Base-by-base conservation (phyloP, 768 basidiomycete species). In the Suillus luteus region DNA sequence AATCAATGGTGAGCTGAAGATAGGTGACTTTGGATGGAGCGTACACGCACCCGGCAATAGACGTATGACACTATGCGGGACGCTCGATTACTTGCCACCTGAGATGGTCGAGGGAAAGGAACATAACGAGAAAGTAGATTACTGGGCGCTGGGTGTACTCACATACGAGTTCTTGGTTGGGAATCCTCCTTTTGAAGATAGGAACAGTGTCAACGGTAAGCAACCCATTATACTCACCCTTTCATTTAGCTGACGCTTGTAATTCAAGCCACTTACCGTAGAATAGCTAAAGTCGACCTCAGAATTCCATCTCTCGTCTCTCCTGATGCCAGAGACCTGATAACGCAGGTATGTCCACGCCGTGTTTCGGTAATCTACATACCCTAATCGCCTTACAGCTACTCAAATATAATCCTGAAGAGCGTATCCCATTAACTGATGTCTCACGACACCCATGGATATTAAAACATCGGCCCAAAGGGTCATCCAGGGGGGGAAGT, bases 11-110 rank as follows among this genome's bases (percentile, higher is more conserved):
- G 96, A 99, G 74, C 81, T 99, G 70, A 99, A 99, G 83, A 96
- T 99, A 65, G 97, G 89, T 3, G 96, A 99, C 76, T 99, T 99
- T 76, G 97, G 97, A 11, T 99, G 97, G 96, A 94, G 91, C 70
- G 95, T 97, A 9, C 96, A 99, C 74, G 96, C 96, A 0, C 96
- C 96, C 0, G 87, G 93, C 1, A 93, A 95, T 72, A 80, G 95
- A 52, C 80, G 96, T 51, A 90, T 84, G 78, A 98, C 97, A 0
- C 83, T 99, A 12, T 99, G 96, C 69, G 96, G 96, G 14, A 99
- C 96, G 1, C 79, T 98, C 52, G 97, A 99, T 74, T 99, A 99
- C 73, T 83, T 99, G 12, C 96, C 97, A 0, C 96, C 97, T 14
- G 96, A 99, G 82, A 99, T 99, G 97, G 92, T 99, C 15, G 95